Percentiles rank a stretch among this genome's conserved stretches.
phyloP scores from a whole-genome alignment of 2,329 filamentous ascomycete species.

The Colletotrichum euphorbiae region DNA sequence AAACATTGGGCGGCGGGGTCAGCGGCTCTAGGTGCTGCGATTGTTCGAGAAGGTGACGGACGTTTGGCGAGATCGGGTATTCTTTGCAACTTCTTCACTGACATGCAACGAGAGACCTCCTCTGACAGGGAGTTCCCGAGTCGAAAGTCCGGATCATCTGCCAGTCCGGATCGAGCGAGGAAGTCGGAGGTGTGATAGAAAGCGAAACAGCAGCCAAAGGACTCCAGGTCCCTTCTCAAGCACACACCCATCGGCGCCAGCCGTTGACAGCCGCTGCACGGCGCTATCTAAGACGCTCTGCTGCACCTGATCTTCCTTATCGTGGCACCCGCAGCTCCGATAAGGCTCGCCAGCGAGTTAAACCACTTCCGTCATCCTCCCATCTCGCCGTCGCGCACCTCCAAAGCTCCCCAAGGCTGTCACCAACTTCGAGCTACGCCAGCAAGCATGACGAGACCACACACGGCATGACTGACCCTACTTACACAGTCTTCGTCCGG shows the following conservation, averaged over 20 bases:
- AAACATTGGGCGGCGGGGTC: not conserved
- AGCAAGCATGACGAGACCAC: conserved; percentile 36
- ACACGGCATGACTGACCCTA: conserved; percentile 60
- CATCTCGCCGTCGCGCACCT: not conserved
- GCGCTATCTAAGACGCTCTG: not conserved
- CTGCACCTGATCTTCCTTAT: conserved; percentile 21
- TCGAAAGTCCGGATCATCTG: not conserved
- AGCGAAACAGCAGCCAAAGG: conserved; percentile 1
- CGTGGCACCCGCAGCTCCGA: conserved; percentile 35
- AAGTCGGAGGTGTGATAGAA: not conserved
- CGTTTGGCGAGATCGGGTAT: not conserved
- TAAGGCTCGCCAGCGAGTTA: conserved; percentile 34
- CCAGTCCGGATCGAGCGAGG: not conserved
- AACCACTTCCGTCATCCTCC: conserved; percentile 33
- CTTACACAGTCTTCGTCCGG: conserved; percentile 83
- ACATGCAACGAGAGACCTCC: not conserved
- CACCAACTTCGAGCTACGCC: conserved; percentile 26
- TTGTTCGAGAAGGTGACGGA: conserved; percentile 7
- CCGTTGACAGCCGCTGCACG: conserved; percentile 19
- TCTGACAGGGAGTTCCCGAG: not conserved
- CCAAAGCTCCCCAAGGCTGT: conserved; percentile 24
- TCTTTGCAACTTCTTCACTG: conserved; percentile 1
- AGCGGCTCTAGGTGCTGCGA: not conserved
- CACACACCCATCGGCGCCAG: not conserved
- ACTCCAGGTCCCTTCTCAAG: not conserved